A percentile compares a stretch with the other conserved stretches of the same genome.
These are phyloP conservation scores for Zymoseptoria tritici DNA, from an alignment of 2,329 filamentous ascomycete species.

Conservation along the genomic window DNA sequence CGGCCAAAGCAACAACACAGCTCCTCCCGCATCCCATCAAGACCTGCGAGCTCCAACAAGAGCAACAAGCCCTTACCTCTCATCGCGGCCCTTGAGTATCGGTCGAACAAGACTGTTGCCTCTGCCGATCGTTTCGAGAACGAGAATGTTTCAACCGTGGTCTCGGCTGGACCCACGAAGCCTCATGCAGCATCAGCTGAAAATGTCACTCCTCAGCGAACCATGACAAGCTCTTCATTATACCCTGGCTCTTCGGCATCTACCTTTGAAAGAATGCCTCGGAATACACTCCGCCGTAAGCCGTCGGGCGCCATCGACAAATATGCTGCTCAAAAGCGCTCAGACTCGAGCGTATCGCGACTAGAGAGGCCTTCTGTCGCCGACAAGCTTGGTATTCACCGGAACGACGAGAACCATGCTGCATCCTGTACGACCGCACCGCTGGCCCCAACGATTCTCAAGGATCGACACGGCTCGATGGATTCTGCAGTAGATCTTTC, in stretches of 20 bases:
- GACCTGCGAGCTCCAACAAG: neutral
- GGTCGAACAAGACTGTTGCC: neutral
- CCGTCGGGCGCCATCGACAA: slow-evolving; percentile 36
- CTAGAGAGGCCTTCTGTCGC: neutral
- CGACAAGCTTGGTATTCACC: neutral
- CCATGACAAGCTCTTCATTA: slow-evolving; percentile 32
- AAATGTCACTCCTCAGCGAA: neutral
- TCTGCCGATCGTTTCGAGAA: neutral
- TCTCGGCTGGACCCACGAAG: neutral
- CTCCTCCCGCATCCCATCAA: neutral
- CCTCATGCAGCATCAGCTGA: neutral
- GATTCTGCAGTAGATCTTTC: slow-evolving; percentile 1
- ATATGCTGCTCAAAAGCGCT: slow-evolving; percentile 24
- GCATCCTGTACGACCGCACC: slow-evolving; percentile 23
- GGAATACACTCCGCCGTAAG: slow-evolving; percentile 39
- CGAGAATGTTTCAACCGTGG: neutral
- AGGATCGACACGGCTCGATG: neutral
- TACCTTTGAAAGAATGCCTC: slow-evolving; percentile 39
- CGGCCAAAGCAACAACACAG: neutral
- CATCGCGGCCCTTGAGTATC: neutral
- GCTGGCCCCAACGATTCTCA: slow-evolving; percentile 1
- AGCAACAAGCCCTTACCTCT: neutral
- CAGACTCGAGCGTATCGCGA: slow-evolving; percentile 12
- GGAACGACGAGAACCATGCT: slow-evolving; percentile 7
- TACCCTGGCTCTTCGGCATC: slow-evolving; percentile 43